Evolutionary conservation across 208 protist genomes (phyloP).

Genomic region (Trypanosoma melophagium): DNA sequence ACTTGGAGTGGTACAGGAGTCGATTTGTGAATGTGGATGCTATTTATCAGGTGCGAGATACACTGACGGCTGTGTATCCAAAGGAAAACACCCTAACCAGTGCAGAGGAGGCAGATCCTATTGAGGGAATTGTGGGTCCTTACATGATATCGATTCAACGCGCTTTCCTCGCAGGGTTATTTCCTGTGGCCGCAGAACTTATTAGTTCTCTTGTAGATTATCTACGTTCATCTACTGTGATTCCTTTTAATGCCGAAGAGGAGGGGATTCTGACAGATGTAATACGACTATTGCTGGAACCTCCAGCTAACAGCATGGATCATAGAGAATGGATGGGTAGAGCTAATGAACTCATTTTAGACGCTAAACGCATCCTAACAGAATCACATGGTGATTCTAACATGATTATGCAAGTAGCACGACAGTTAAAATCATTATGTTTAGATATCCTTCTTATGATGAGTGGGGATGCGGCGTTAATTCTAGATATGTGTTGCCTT

Average conservation of each 20-base stretch:
- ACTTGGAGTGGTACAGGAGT: slow-evolving; percentile 57
- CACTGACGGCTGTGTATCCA: slow-evolving; percentile 26
- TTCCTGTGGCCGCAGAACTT: slow-evolving; percentile 45
- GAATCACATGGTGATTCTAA: neutral
- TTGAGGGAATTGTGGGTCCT: slow-evolving; percentile 41
- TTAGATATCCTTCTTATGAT: slow-evolving; percentile 69
- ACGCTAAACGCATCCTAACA: slow-evolving; percentile 47
- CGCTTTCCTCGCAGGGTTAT: slow-evolving; percentile 59
- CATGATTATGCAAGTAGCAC: slow-evolving; percentile 21
- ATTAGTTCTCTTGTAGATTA: slow-evolving; percentile 51
- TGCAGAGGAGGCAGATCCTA: slow-evolving; percentile 17
- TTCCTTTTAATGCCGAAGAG: slow-evolving; percentile 54
- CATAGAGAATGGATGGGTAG: slow-evolving; percentile 41
- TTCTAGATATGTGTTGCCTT: slow-evolving; percentile 51
- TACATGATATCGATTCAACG: slow-evolving; percentile 60
- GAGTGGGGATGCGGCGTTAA: slow-evolving; percentile 54
- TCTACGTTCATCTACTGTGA: slow-evolving; percentile 34
- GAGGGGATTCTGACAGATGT: slow-evolving; percentile 64
- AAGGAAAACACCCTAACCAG: neutral
- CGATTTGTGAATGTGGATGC: slow-evolving; percentile 35
- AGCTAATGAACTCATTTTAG: slow-evolving; percentile 55
- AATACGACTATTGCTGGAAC: slow-evolving; percentile 42
- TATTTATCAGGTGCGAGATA: slow-evolving; percentile 30
- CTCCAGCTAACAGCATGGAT: slow-evolving; percentile 7
- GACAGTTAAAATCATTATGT: slow-evolving; percentile 53